A percentile compares a stretch with the other conserved stretches of the same genome.
These are phyloP conservation scores for Tulasnella sp. DNA, from an alignment of 768 basidiomycete species.

Conservation along the genomic window DNA sequence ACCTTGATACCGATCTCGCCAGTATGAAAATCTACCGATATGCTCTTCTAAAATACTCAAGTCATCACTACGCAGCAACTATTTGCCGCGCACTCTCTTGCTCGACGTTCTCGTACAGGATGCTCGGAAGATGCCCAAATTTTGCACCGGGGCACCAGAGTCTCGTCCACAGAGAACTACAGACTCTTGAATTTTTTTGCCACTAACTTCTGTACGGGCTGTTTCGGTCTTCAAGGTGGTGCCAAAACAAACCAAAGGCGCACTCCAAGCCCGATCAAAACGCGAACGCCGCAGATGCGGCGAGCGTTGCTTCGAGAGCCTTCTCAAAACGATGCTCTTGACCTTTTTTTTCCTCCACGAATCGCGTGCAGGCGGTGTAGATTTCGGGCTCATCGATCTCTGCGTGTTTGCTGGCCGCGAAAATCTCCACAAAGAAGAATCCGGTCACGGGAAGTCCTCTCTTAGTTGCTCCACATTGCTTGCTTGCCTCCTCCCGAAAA, in stretches of 20 bases:
- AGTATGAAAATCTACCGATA: too few species aligned
- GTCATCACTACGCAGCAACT: neutral
- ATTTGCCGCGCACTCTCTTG: neutral
- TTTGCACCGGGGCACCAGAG: neutral
- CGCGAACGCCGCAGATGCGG: neutral
- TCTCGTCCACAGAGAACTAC: too few species aligned
- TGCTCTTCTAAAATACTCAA: too few species aligned
- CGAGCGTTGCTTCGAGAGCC: neutral
- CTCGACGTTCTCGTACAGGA: neutral
- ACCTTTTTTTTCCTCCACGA: neutral
- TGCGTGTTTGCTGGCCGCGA: neutral
- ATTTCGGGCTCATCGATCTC: neutral
- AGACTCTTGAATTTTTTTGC: too few species aligned
- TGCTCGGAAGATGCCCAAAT: neutral
- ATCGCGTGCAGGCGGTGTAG: neutral
- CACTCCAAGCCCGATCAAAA: too few species aligned
- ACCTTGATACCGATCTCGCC: too few species aligned
- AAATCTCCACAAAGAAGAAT: neutral
- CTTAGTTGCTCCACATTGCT: neutral
- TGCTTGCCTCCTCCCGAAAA: neutral
- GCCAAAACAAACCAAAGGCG: too few species aligned
- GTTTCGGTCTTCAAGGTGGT: too few species aligned
- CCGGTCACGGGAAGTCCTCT: neutral
- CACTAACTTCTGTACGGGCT: too few species aligned
- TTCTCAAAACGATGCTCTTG: neutral